phyloP scores from a whole-genome alignment of 2,329 filamentous ascomycete species.

The Penicillium sp. region DNA sequence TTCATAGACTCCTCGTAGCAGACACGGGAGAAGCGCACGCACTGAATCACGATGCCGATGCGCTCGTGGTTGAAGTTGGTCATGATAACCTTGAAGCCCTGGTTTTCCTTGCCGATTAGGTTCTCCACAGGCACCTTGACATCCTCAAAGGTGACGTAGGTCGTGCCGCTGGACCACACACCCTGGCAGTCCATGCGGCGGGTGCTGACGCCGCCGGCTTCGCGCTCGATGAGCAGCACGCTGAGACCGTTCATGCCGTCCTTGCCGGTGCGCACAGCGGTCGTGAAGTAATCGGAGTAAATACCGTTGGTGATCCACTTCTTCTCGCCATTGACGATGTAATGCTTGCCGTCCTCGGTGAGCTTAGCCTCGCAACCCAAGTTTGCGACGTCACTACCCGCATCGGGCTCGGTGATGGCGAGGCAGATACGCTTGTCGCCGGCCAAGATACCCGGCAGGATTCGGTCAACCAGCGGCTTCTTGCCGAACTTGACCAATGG shows the following conservation, averaged over 20 bases:
- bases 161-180: slow-evolving; percentile 92
- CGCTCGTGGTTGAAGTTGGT: slow-evolving; percentile 99
- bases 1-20: slow-evolving; percentile 96
- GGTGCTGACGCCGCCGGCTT: slow-evolving; percentile 79
- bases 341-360: slow-evolving; percentile 93
- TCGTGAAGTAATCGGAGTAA: slow-evolving; percentile 97
- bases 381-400: slow-evolving; percentile 92
- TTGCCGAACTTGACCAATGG: slow-evolving; percentile 90
- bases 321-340: slow-evolving; percentile 99
- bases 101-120: slow-evolving; percentile 94
- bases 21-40: slow-evolving; percentile 88
- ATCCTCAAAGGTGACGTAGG: slow-evolving; percentile 97
- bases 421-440: slow-evolving; percentile 97
- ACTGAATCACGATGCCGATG: slow-evolving; percentile 98
- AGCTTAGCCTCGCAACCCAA: slow-evolving; percentile 94
- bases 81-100: slow-evolving; percentile 97
- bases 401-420: slow-evolving; percentile 95
- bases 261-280: slow-evolving; percentile 84
- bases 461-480: slow-evolving; percentile 78
- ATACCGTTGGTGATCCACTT: slow-evolving; percentile 99
- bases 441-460: slow-evolving; percentile 80
- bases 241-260: slow-evolving; percentile 90
- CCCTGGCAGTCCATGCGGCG: slow-evolving; percentile 98
- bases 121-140: slow-evolving; percentile 99
- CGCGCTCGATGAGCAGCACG: slow-evolving; percentile 87